Conservation (phyloP, 2,329 filamentous ascomycete genomes). For the Helotiales sp. region DNA sequence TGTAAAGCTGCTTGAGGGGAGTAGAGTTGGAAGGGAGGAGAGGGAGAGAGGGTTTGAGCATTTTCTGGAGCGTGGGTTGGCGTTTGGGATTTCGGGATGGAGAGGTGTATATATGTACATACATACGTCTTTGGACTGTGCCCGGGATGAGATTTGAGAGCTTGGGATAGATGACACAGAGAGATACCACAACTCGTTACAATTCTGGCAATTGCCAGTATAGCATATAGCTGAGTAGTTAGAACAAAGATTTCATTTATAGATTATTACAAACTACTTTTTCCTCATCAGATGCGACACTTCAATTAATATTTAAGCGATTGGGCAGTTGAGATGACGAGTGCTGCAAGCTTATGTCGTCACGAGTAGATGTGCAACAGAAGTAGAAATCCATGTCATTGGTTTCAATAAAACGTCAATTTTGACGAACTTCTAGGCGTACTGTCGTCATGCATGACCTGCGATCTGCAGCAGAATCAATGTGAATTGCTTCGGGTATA, state of each 20-base stretch:
- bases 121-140: background rate
- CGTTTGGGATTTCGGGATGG: slow-evolving; percentile 1
- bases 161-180: background rate
- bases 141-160: background rate
- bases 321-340: too few relatives aligned
- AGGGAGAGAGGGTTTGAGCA: background rate
- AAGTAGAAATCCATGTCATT: too few relatives aligned
- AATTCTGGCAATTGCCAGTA: too few relatives aligned
- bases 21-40: background rate
- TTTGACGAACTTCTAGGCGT: too few relatives aligned
- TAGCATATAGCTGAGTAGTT: background rate
- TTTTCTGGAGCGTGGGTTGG: slow-evolving; percentile 1
- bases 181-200: background rate
- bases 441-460: too few relatives aligned
- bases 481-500: background rate
- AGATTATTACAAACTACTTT: background rate
- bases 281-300: background rate
- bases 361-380: too few relatives aligned
- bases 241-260: background rate
- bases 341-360: too few relatives aligned
- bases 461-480: too few relatives aligned
- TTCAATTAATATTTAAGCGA: too few relatives aligned
- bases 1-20: slow-evolving; percentile 20
- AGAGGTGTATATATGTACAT: background rate
- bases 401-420: too few relatives aligned